Conservation (phyloP, 768 basidiomycete species). For the Rhodotorula babjevae region DNA sequence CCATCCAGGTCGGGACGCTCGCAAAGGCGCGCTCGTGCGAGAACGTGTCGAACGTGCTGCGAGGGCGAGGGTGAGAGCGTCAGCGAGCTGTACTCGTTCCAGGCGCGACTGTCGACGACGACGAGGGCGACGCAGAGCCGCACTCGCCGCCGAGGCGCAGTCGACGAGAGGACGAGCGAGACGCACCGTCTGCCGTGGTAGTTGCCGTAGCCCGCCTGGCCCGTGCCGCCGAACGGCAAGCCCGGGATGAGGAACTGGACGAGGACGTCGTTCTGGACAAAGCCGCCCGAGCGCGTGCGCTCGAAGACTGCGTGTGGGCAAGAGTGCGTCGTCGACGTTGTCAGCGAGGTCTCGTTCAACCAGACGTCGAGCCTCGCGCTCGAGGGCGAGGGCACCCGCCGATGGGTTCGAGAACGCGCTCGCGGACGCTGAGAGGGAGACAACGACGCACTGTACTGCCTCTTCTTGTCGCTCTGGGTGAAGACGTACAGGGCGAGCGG, state of each 20-base stretch:
- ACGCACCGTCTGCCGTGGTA: conserved; percentile 66
- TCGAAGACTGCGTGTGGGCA: conserved; percentile 55
- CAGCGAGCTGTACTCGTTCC: neutral
- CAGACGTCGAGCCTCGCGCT: too few species aligned
- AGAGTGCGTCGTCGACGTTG: neutral
- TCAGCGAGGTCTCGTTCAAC: neutral
- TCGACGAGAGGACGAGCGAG: too few species aligned
- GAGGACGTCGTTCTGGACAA: conserved; percentile 64
- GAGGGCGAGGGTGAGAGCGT: neutral
- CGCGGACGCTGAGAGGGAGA: neutral
- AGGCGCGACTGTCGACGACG: too few species aligned
- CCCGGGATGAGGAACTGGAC: conserved; percentile 54
- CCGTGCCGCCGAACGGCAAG: conserved; percentile 70
- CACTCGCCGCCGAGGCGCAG: neutral
- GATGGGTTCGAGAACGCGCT: too few species aligned
- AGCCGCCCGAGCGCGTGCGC: conserved; percentile 67
- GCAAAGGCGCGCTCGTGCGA: conserved; percentile 32
- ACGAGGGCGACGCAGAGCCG: too few species aligned
- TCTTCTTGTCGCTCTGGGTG: conserved; percentile 57
- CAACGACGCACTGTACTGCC: conserved; percentile 56
- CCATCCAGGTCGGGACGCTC: conserved; percentile 36
- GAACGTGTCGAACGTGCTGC: conserved; percentile 36
- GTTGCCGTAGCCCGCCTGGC: conserved; percentile 55
- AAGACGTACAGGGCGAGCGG: conserved; percentile 77
- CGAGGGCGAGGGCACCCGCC: too few species aligned